A percentile compares a stretch with the other conserved stretches of the same genome.
Evolutionary conservation across 2,329 filamentous ascomycete genomes (phyloP).

Genomic region (Colletotrichum agaves): DNA sequence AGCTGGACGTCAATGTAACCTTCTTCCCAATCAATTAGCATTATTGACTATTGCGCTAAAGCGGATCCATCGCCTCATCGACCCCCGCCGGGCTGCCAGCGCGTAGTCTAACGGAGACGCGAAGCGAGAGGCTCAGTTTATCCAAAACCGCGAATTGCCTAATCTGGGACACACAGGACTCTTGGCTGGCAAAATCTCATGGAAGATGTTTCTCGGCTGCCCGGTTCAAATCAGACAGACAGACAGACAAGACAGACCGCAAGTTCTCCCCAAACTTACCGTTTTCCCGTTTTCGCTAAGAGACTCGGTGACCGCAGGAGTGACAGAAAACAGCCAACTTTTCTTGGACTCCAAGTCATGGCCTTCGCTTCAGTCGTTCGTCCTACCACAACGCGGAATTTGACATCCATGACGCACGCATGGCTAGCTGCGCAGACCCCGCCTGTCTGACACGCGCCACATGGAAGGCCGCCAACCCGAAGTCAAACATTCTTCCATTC

Average conservation of each 20-base stretch:
- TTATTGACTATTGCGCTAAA: slow-evolving; percentile 10
- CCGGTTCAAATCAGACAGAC: not conserved
- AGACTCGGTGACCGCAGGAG: slow-evolving; percentile 9
- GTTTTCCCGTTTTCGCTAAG: not conserved
- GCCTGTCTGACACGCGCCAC: slow-evolving; percentile 24
- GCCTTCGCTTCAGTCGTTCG: not conserved
- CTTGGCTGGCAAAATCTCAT: not conserved
- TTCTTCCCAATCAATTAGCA: not conserved
- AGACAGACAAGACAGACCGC: slow-evolving; percentile 2
- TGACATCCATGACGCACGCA: slow-evolving; percentile 9
- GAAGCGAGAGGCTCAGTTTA: slow-evolving; percentile 21
- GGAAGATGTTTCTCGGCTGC: not conserved
- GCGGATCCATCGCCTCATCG: not conserved
- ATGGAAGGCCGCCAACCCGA: not conserved
- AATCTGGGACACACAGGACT: not conserved
- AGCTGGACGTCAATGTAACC: slow-evolving; percentile 12
- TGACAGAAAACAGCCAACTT: slow-evolving; percentile 8
- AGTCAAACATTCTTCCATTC: not conserved
- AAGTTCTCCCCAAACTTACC: not conserved
- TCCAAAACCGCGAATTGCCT: not conserved
- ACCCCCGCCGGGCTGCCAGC: not conserved
- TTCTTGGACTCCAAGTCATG: slow-evolving; percentile 21
- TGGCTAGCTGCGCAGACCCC: not conserved
- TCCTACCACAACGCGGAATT: not conserved
- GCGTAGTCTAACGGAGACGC: not conserved